These are phyloP conservation scores for Chrysanthemum seticuspe DNA, from an alignment of 129 eudicot species.

Conservation along the genomic window DNA sequence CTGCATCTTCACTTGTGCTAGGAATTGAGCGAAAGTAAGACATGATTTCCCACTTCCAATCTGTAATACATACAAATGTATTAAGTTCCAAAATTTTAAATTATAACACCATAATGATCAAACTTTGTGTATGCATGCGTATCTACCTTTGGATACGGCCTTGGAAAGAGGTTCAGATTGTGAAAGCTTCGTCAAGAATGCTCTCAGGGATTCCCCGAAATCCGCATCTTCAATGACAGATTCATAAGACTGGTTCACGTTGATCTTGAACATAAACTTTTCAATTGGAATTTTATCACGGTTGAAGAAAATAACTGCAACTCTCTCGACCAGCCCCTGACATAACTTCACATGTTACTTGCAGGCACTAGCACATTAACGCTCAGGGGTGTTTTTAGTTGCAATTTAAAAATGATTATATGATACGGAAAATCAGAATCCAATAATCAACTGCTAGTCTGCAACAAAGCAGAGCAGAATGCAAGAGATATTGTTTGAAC, in stretches of 20 bases:
- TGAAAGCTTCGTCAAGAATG: conserved; percentile 77
- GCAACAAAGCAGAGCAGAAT: too few species aligned
- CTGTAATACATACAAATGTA: conserved; percentile 32
- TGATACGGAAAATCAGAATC: too few species aligned
- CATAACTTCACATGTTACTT: conserved; percentile 9
- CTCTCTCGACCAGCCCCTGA: conserved; percentile 81
- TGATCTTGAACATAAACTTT: conserved; percentile 77
- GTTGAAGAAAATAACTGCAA: conserved; percentile 67
- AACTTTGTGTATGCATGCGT: not conserved
- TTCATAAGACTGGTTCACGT: conserved; percentile 55
- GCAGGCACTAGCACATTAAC: not conserved
- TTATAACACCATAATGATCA: not conserved
- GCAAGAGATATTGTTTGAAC: too few species aligned
- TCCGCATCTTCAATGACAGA: conserved; percentile 56
- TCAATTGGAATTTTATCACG: conserved; percentile 54
- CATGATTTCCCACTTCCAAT: conserved; percentile 88
- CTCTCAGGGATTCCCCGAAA: conserved; percentile 62
- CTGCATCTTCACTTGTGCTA: conserved; percentile 35
- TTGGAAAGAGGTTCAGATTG: conserved; percentile 62
- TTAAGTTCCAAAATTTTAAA: conserved; percentile 5
- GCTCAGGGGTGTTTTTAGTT: not conserved
- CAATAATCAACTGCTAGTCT: too few species aligned
- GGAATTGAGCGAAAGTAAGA: conserved; percentile 67
- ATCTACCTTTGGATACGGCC: conserved; percentile 60
- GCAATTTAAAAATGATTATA: not conserved